Percentiles rank a stretch among this genome's conserved stretches.
Evolutionary conservation across 176 grass and related monocot species (phyloP).

Genomic region (Alloteropsis semialata): DNA sequence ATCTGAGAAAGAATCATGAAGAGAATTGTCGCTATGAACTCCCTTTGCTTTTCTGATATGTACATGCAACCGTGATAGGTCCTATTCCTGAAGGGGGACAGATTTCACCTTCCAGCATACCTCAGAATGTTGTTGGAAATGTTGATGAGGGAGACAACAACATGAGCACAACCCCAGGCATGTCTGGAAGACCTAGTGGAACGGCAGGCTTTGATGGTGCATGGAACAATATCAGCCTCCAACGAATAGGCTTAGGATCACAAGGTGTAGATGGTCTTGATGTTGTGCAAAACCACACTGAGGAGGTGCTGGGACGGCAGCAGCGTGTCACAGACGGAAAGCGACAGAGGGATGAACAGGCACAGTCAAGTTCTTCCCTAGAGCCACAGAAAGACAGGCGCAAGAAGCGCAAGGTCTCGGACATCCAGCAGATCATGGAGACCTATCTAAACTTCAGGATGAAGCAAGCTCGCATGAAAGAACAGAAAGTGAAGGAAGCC

Average conservation of each 20-base stretch:
- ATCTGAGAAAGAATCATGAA: background rate
- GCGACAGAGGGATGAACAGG: conserved; percentile 31
- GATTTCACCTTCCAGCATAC: background rate
- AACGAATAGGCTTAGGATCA: background rate
- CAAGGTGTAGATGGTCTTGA: conserved; percentile 31
- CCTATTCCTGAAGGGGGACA: conserved; percentile 42
- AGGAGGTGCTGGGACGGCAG: conserved; percentile 16
- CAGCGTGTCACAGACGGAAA: conserved; percentile 4
- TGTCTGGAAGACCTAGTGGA: too few species aligned
- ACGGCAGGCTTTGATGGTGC: conserved; percentile 14
- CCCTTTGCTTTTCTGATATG: conserved; percentile 13
- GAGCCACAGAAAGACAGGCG: conserved; percentile 37
- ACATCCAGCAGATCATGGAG: conserved; percentile 48
- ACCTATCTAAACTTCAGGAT: conserved; percentile 45
- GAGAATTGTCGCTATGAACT: background rate
- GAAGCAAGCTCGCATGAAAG: conserved; percentile 39
- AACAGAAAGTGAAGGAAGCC: conserved; percentile 19
- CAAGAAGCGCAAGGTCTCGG: conserved; percentile 37
- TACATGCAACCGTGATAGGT: conserved; percentile 18
- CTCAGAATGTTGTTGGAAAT: conserved; percentile 16
- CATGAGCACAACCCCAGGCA: conserved; percentile 8
- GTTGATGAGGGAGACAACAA: conserved; percentile 25
- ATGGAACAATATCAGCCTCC: conserved; percentile 33
- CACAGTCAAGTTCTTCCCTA: conserved; percentile 41
- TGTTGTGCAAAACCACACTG: conserved; percentile 32